Percentiles rank a stretch among this genome's conserved stretches.
Evolutionary conservation across 1,284 basidiomycete genomes (phyloP).

Genomic region (Phaffia rhodozyma): DNA sequence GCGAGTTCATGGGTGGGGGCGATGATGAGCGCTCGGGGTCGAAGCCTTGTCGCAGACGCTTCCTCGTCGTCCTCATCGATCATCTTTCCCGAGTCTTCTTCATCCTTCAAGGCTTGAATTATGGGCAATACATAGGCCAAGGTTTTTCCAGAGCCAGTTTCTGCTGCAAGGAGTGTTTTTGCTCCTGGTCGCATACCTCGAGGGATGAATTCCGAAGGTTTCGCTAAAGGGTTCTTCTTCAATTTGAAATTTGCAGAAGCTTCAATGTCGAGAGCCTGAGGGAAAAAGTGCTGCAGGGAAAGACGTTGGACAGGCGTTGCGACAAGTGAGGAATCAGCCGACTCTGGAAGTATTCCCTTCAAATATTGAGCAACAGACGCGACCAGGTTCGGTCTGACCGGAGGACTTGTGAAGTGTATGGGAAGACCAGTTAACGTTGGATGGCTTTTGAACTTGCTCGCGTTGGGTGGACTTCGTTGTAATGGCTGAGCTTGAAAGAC

Average conservation of each 20-base stretch:
- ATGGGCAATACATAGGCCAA: constrained; percentile 77
- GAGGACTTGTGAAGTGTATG: constrained; percentile 8
- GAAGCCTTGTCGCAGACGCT: constrained; percentile 25
- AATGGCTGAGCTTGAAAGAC: constrained; percentile 10
- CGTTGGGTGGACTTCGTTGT: neutral
- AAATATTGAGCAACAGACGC: constrained; percentile 3
- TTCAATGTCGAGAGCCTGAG: no score
- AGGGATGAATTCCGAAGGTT: neutral
- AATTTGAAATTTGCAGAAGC: neutral
- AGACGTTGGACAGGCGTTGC: no score
- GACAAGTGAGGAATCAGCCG: constrained; percentile 6
- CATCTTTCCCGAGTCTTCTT: constrained; percentile 16
- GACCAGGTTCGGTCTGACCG: neutral
- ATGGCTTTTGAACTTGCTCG: constrained; percentile 10
- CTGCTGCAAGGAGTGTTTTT: constrained; percentile 53
- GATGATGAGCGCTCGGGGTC: constrained; percentile 62
- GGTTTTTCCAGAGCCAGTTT: constrained; percentile 81
- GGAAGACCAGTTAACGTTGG: constrained; percentile 15
- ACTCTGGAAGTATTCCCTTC: neutral
- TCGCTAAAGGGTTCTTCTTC: neutral
- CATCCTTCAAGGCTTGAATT: constrained; percentile 57
- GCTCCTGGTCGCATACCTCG: constrained; percentile 2
- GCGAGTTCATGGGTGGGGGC: constrained; percentile 79
- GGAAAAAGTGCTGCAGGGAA: no score
- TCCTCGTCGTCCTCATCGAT: neutral